These are phyloP conservation scores for Pseudozyma hubeiensis DNA, from an alignment of 1,284 basidiomycete genomes.

Conservation along the genomic window DNA sequence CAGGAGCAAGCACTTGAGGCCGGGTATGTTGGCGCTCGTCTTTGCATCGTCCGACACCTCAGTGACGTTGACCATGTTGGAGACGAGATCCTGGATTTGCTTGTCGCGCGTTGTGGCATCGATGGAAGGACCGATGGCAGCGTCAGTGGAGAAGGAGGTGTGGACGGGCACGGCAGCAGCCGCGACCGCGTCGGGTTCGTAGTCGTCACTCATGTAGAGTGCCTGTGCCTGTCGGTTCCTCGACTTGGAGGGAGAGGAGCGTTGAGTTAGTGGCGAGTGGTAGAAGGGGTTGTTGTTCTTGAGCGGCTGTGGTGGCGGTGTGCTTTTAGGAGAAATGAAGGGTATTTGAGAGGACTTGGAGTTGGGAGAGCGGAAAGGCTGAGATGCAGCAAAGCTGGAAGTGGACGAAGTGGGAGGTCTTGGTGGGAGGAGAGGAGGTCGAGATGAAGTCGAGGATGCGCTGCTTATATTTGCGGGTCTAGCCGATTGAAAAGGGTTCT, in stretches of 20 bases:
- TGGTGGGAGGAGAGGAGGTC: not conserved
- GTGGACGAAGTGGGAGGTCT: slow-evolving; percentile 9
- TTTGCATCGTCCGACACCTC: slow-evolving; percentile 39
- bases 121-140: slow-evolving; percentile 24
- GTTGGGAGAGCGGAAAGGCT: slow-evolving; percentile 42
- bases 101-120: slow-evolving; percentile 54
- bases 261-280: slow-evolving; percentile 18
- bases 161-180: not conserved
- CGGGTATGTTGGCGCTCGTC: slow-evolving; percentile 38
- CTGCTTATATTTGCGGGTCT: not conserved
- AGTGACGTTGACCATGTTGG: slow-evolving; percentile 55
- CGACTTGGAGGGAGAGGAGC: slow-evolving; percentile 20
- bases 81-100: slow-evolving; percentile 56
- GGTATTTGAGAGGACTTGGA: slow-evolving; percentile 29
- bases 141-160: slow-evolving; percentile 10
- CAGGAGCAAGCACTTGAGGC: slow-evolving; percentile 76
- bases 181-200: slow-evolving; percentile 5
- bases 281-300: slow-evolving; percentile 47
- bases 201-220: slow-evolving; percentile 19
- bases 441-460: not conserved
- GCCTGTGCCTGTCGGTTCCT: slow-evolving; percentile 8
- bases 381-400: slow-evolving; percentile 34
- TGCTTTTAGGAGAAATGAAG: slow-evolving; percentile 40
- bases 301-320: slow-evolving; percentile 23
- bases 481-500: slow-evolving; percentile 16